A percentile compares a stretch with the other conserved stretches of the same genome.
Conservation (phyloP, 345 rosid species). For the Excoecaria agallocha region DNA sequence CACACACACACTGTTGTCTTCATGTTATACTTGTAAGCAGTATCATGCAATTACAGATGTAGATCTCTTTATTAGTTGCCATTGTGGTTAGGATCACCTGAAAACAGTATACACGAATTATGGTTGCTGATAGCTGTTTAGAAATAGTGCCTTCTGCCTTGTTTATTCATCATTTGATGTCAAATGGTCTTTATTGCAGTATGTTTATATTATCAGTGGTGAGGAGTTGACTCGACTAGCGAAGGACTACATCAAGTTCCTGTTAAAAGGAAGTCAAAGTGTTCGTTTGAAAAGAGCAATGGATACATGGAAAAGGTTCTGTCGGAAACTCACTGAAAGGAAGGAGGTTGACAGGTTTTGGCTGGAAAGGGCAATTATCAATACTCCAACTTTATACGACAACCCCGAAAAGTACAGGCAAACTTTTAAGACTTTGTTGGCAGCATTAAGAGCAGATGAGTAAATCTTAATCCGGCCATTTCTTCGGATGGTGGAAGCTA, state of each 20-base stretch:
- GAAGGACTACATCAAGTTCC: conserved; percentile 65
- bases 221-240: conserved; percentile 63
- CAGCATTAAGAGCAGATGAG: conserved; percentile 20
- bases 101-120: neutral
- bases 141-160: neutral
- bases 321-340: conserved; percentile 31
- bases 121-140: neutral
- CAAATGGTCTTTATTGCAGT: conserved; percentile 40
- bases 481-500: neutral
- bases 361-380: conserved; percentile 65
- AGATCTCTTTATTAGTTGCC: neutral
- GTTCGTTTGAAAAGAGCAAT: conserved; percentile 55
- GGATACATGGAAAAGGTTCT: conserved; percentile 42
- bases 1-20: too few species aligned
- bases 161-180: neutral
- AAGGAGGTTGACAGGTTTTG: conserved; percentile 44
- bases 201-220: conserved; percentile 59
- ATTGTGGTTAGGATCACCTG: neutral
- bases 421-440: conserved; percentile 24
- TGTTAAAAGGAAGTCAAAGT: conserved; percentile 49
- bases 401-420: conserved; percentile 57
- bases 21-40: too few species aligned
- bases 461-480: neutral
- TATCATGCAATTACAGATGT: neutral
- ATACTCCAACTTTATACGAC: conserved; percentile 67